Evolutionary conservation across 768 basidiomycete genomes (phyloP), one percentile per base, ranked within the genome.

Genomic region (Nidula microcarpa): DNA sequence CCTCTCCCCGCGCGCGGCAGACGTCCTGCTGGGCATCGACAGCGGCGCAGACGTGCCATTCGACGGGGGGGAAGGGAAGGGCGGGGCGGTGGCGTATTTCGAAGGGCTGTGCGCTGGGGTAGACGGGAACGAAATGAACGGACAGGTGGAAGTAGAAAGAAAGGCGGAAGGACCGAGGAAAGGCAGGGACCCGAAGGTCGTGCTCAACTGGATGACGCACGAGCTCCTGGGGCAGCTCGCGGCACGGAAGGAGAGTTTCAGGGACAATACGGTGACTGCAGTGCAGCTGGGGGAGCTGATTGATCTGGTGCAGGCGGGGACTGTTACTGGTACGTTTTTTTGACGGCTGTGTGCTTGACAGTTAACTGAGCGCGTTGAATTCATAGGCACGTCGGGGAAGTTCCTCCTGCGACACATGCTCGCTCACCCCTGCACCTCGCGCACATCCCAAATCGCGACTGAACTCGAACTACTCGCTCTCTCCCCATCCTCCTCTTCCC

Each of bases 171-270:
- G 2, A 4, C 23, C 23, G 23, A 37, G 33, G 0, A 53, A 65
- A 32, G 73, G 71, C 9, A 71, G 88, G 49, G 79, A 88, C 53
- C 82, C 90, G 0, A 89, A 86, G 60, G 68, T 77, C 4, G 90
- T 86, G 13, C 79, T 87, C 14, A 98, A 98, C 64, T 98, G 94
- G 96, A 81, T 98, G 70, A 84, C 85, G 3, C 91, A 98, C 54
- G 91, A 95, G 55, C 76, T 97, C 0, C 71, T 95, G 2, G 93
- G 93, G 0, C 87, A 89, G 57, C 76, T 98, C 2, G 72, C 86
- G 1, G 75, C 77, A 2, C 71, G 76, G 33, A 78, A 81, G 41
- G 74, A 79, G 45, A 74, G 76, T 16, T 78, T 82, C 35, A 83
- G 66, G 36, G 74, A 82, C 6, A 87, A 87, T 51, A 75, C 84